A percentile compares a stretch with the other conserved stretches of the same genome.
Evolutionary conservation across 1,139 yeast genomes (phyloP).

Genomic region (Eremothecium gossypii): DNA sequence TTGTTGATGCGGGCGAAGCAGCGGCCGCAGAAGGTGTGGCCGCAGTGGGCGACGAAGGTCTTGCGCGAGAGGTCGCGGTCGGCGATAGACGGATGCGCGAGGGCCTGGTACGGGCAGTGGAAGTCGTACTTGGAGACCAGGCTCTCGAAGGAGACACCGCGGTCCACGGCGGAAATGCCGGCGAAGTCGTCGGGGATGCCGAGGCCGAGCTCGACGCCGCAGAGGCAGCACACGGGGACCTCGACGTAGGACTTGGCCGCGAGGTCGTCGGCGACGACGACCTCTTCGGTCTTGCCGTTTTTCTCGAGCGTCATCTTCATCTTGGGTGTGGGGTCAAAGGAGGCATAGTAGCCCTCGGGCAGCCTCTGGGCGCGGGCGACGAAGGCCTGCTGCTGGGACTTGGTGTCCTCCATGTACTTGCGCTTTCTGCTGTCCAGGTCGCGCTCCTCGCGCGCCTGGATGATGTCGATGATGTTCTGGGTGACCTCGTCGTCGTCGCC

Average conservation of each 20-base stretch:
- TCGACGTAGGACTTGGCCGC: conserved; percentile 30
- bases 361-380: conserved; percentile 14
- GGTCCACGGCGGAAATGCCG: conserved; percentile 21
- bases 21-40: conserved; percentile 81
- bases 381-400: conserved; percentile 18
- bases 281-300: conserved; percentile 28
- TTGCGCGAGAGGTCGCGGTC: conserved; percentile 60
- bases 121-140: conserved; percentile 31
- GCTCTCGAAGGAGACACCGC: conserved; percentile 22
- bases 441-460: conserved; percentile 31
- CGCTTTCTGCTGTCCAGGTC: conserved; percentile 30
- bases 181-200: conserved; percentile 54
- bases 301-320: conserved; percentile 25
- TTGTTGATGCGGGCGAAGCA: conserved; percentile 42
- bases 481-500: conserved; percentile 29
- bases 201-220: conserved; percentile 60
- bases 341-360: conserved; percentile 23
- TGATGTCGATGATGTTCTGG: conserved; percentile 26
- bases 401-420: conserved; percentile 29
- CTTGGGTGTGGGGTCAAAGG: conserved; percentile 25
- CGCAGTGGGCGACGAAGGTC: conserved; percentile 63
- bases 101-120: conserved; percentile 59
- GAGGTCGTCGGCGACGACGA: conserved; percentile 21
- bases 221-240: conserved; percentile 51
- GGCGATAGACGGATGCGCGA: conserved; percentile 38